These are phyloP conservation scores for Seiridium cupressi DNA, from an alignment of 2,329 filamentous ascomycete species.

Conservation along the genomic window DNA sequence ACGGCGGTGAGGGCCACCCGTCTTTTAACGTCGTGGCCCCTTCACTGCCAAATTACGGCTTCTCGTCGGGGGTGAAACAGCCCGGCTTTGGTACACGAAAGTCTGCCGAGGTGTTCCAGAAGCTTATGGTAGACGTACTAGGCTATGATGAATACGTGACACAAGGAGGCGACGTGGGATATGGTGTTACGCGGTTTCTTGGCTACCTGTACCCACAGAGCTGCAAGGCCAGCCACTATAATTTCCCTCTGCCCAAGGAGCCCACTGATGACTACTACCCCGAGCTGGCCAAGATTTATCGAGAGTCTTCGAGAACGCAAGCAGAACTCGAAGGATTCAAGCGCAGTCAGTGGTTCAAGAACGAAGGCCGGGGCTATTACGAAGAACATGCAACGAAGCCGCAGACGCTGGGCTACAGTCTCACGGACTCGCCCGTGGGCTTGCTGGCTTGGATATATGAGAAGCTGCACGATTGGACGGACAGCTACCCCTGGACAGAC, in stretches of 20 bases:
- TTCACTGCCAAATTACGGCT: conserved; percentile 44
- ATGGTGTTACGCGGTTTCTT: conserved; percentile 59
- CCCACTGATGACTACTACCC: conserved; percentile 5
- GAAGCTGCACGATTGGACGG: conserved; percentile 75
- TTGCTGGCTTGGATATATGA: conserved; percentile 78
- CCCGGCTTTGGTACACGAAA: conserved; percentile 55
- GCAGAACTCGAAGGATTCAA: conserved; percentile 46
- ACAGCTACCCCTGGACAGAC: conserved; percentile 69
- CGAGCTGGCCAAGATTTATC: conserved; percentile 4
- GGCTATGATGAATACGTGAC: conserved; percentile 56
- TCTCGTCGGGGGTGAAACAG: conserved; percentile 35
- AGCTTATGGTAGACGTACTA: conserved; percentile 54
- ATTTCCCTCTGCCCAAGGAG: background rate
- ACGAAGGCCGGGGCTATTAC: conserved; percentile 56
- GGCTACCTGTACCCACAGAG: conserved; percentile 61
- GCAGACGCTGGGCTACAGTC: conserved; percentile 66
- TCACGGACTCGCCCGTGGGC: conserved; percentile 67
- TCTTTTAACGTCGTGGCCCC: conserved; percentile 47
- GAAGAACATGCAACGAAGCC: conserved; percentile 63
- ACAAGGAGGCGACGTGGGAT: conserved; percentile 71
- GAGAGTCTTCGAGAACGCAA: conserved; percentile 43
- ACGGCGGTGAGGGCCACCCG: conserved; percentile 21
- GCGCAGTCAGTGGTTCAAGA: conserved; percentile 51
- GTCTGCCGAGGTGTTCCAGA: conserved; percentile 58
- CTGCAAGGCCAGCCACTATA: conserved; percentile 49